Conservation (phyloP, 805 yeast species). For the Saturnispora diversa region DNA sequence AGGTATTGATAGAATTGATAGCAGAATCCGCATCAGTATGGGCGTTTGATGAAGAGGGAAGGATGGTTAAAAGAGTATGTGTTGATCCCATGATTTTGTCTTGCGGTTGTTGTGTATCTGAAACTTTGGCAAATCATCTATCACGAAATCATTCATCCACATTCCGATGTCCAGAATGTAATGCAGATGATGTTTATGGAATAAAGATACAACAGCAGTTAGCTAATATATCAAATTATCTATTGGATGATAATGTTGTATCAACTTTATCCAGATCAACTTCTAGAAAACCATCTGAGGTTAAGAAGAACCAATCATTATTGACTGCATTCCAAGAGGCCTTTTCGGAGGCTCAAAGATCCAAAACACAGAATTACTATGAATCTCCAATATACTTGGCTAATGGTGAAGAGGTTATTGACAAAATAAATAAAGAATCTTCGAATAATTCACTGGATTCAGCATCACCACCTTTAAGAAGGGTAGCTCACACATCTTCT, state of each 20-base stretch:
- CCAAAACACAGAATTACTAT: neutral
- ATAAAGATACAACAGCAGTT: neutral
- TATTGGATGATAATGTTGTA: neutral
- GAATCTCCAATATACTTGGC: conserved; percentile 1
- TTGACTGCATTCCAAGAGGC: conserved; percentile 32
- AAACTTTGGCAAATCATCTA: conserved; percentile 20
- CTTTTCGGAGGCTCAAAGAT: conserved; percentile 23
- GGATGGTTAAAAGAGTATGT: conserved; percentile 10
- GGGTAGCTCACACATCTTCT: neutral
- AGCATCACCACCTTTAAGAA: neutral
- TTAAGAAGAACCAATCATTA: conserved; percentile 20
- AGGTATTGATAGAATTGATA: neutral
- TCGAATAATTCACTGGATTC: neutral
- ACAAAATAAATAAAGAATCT: too few species aligned
- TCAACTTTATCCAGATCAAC: neutral
- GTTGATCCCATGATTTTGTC: conserved; percentile 29
- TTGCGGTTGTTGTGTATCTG: conserved; percentile 37
- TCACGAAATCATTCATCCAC: neutral
- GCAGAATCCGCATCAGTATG: neutral
- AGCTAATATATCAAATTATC: neutral
- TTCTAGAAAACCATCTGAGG: neutral
- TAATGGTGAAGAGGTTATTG: too few species aligned
- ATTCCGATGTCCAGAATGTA: conserved; percentile 5
- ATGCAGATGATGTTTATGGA: neutral
- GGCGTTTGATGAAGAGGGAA: neutral